These are phyloP conservation scores for Blastomyces percursus DNA, from an alignment of 2,329 filamentous ascomycete genomes.

Conservation along the genomic window DNA sequence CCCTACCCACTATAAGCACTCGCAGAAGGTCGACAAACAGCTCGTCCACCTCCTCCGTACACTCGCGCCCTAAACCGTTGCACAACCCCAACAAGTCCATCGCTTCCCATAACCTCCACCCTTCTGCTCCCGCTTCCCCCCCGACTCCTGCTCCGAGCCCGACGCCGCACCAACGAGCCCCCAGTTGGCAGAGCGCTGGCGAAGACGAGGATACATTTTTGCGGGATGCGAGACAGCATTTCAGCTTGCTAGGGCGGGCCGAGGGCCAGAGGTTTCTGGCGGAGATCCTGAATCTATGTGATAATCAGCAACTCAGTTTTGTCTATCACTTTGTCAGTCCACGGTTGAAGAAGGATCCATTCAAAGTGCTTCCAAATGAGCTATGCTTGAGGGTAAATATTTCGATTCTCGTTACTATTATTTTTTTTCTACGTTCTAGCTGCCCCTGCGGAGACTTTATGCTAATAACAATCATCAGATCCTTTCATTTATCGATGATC, in stretches of 20 bases:
- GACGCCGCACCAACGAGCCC: constrained; percentile 50
- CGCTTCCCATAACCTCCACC: constrained; percentile 44
- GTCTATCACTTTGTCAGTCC: constrained; percentile 94
- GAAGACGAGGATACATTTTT: constrained; percentile 76
- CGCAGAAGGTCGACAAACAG: constrained; percentile 23
- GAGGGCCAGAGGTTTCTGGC: constrained; percentile 73
- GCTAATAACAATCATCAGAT: constrained; percentile 46
- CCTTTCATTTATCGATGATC: constrained; percentile 92
- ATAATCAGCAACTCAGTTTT: constrained; percentile 88
- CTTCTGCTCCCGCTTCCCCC: constrained; percentile 54
- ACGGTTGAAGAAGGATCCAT: constrained; percentile 89
- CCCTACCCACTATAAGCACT: background rate
- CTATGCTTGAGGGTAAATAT: constrained; percentile 69
- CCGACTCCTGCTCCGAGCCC: constrained; percentile 58
- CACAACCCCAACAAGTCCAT: constrained; percentile 42
- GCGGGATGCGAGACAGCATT: constrained; percentile 66
- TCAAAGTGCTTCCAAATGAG: constrained; percentile 83
- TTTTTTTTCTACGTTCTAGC: background rate
- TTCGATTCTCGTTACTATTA: constrained; percentile 8
- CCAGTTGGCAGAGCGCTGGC: constrained; percentile 35
- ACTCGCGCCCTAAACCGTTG: constrained; percentile 29
- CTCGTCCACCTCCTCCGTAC: constrained; percentile 18
- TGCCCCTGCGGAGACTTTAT: background rate
- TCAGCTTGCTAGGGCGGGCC: constrained; percentile 62
- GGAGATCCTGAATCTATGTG: constrained; percentile 85